Evolutionary conservation across 345 rosid species (phyloP).

Genomic region (Cardamine chenopodiifolia): DNA sequence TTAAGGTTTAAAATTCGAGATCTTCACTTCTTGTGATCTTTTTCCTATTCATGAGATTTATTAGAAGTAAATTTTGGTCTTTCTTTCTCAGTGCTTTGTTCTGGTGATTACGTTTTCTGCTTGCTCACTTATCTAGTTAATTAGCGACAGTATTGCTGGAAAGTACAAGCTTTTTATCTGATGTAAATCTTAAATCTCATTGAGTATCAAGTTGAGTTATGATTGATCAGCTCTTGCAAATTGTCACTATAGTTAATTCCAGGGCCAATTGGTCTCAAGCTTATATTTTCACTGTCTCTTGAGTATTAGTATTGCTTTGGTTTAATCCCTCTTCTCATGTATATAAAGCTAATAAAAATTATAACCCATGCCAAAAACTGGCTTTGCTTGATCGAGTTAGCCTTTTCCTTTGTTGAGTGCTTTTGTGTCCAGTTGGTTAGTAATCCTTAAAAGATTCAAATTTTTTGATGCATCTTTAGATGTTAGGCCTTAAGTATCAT

Average conservation of each 20-base stretch:
- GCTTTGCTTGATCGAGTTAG: background rate
- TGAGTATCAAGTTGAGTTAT: conserved; percentile 1
- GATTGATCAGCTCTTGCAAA: conserved; percentile 18
- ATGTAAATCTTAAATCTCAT: conserved; percentile 7
- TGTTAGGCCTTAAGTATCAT: conserved; percentile 36
- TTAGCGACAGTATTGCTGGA: background rate
- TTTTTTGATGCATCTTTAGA: conserved; percentile 4
- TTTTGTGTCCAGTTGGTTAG: background rate
- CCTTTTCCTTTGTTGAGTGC: conserved; percentile 28
- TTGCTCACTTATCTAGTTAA: conserved; percentile 14
- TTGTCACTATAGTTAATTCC: background rate
- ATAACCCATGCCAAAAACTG: background rate
- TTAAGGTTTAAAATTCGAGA: conserved; percentile 15
- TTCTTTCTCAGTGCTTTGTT: conserved; percentile 7
- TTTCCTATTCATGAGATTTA: background rate
- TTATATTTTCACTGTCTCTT: background rate
- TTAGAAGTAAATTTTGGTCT: conserved; percentile 6
- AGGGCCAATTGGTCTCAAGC: background rate
- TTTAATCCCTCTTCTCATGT: background rate
- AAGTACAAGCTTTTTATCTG: conserved; percentile 2
- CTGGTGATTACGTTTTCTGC: background rate
- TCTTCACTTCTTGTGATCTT: background rate
- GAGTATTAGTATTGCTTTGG: conserved; percentile 8
- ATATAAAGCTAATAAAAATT: conserved; percentile 26
- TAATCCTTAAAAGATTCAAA: conserved; percentile 4